Evolutionary conservation across 106 monocot genomes (phyloP).

Genomic region (Dioscorea zingiberensis): DNA sequence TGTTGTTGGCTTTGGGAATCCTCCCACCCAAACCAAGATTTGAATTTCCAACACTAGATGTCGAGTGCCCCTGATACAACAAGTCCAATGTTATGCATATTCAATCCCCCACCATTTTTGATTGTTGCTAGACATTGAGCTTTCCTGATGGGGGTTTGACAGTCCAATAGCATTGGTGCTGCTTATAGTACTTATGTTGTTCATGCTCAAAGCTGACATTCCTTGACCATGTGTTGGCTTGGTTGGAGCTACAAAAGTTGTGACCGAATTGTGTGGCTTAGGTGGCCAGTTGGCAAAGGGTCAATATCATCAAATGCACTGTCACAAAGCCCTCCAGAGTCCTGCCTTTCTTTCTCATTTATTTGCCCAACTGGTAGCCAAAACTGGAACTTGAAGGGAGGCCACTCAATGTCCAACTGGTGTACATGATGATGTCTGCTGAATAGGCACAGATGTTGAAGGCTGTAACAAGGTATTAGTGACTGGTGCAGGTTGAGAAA

Average conservation of each 20-base stretch:
- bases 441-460: slow-evolving; percentile 14
- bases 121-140: slow-evolving; percentile 7
- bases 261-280: slow-evolving; percentile 29
- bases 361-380: slow-evolving; percentile 10
- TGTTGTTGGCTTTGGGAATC: slow-evolving; percentile 5
- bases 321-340: slow-evolving; percentile 20
- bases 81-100: slow-evolving; percentile 1
- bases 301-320: slow-evolving; percentile 71
- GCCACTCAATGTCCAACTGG: slow-evolving; percentile 87
- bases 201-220: slow-evolving; percentile 17
- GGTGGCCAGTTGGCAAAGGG: slow-evolving; percentile 96
- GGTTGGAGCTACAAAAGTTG: slow-evolving; percentile 14
- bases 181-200: slow-evolving; percentile 2
- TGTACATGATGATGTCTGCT: slow-evolving; percentile 20
- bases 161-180: slow-evolving; percentile 25
- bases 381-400: slow-evolving; percentile 45
- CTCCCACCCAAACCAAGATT: slow-evolving; percentile 12
- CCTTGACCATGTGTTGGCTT: slow-evolving; percentile 15
- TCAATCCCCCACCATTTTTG: slow-evolving; percentile 9
- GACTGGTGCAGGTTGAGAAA: slow-evolving; percentile 15
- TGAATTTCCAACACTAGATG: slow-evolving; percentile 22
- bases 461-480: slow-evolving; percentile 16
- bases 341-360: slow-evolving; percentile 12
- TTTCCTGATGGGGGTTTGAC: slow-evolving; percentile 18
- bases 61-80: slow-evolving; percentile 8